phyloP scores from a whole-genome alignment of 805 yeast species.

The Yarrowia sp. region DNA sequence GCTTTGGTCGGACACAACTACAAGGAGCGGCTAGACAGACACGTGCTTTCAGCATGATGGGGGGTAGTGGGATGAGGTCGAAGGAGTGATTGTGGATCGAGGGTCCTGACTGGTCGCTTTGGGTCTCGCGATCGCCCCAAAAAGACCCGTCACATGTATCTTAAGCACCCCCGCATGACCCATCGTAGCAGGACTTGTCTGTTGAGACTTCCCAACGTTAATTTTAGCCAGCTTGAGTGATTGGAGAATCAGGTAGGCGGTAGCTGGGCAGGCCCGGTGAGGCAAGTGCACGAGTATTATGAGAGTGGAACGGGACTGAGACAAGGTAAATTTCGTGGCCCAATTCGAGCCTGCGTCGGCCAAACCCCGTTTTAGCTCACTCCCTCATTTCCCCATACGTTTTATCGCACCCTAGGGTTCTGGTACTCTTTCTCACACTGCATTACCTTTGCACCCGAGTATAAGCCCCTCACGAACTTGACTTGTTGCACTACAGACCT shows the following conservation, averaged over 20 bases:
- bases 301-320: background rate
- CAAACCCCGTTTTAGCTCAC: background rate
- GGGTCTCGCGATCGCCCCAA: background rate
- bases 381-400: background rate
- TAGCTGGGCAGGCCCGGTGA: background rate
- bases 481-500: conserved; percentile 12
- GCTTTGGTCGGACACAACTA: conserved; percentile 16
- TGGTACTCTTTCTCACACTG: conserved; percentile 4
- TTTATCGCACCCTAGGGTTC: background rate
- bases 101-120: no score
- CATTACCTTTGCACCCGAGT: conserved; percentile 19
- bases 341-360: background rate
- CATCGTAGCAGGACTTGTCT: background rate
- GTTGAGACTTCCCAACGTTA: conserved; percentile 25
- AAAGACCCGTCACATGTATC: no score
- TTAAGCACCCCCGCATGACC: background rate
- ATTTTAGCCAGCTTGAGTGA: conserved; percentile 7
- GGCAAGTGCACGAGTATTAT: background rate
- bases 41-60: conserved; percentile 12
- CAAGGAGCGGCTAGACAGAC: conserved; percentile 19
- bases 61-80: background rate
- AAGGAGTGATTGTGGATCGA: background rate
- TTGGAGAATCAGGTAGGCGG: conserved; percentile 12
- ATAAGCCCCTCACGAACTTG: conserved; percentile 22
- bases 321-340: background rate